phyloP scores from a whole-genome alignment of 2,329 filamentous ascomycete genomes.

The Fusarium anthophilum region DNA sequence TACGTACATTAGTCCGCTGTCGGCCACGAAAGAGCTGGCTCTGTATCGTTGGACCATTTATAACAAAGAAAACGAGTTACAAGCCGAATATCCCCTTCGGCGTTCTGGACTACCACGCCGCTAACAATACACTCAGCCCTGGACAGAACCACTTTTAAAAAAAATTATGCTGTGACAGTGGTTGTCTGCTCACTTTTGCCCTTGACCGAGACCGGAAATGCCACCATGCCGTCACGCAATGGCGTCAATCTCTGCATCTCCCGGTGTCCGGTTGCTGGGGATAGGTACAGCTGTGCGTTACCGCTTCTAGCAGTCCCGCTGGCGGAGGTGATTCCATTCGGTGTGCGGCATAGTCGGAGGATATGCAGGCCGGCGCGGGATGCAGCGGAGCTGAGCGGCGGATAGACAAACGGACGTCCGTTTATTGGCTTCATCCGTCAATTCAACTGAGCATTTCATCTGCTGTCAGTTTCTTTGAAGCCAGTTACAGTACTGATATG shows the following conservation, averaged over 20 bases:
- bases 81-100: slow-evolving; percentile 21
- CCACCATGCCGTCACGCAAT: slow-evolving; percentile 43
- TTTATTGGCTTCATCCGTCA: slow-evolving; percentile 1
- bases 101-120: slow-evolving; percentile 14
- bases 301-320: slow-evolving; percentile 43
- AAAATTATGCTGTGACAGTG: not conserved
- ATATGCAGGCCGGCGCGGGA: slow-evolving; percentile 31
- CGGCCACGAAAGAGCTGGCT: slow-evolving; percentile 20
- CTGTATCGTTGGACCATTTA: slow-evolving; percentile 11
- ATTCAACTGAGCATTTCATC: not conserved
- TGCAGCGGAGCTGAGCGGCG: slow-evolving; percentile 23
- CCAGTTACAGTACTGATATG: not conserved
- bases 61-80: slow-evolving; percentile 8
- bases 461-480: not conserved
- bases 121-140: slow-evolving; percentile 29
- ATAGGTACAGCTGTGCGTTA: slow-evolving; percentile 15
- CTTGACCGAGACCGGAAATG: slow-evolving; percentile 37
- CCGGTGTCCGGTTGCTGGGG: slow-evolving; percentile 11
- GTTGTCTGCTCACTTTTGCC: slow-evolving; percentile 11
- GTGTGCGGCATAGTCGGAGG: slow-evolving; percentile 15
- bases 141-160: slow-evolving; percentile 23
- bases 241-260: slow-evolving; percentile 40
- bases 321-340: slow-evolving; percentile 7
- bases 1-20: slow-evolving; percentile 27
- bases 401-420: slow-evolving; percentile 3